Evolutionary conservation across 1,284 basidiomycete species (phyloP), one percentile per base, ranked within the genome.

Genomic region (Agroathelia rolfsii): DNA sequence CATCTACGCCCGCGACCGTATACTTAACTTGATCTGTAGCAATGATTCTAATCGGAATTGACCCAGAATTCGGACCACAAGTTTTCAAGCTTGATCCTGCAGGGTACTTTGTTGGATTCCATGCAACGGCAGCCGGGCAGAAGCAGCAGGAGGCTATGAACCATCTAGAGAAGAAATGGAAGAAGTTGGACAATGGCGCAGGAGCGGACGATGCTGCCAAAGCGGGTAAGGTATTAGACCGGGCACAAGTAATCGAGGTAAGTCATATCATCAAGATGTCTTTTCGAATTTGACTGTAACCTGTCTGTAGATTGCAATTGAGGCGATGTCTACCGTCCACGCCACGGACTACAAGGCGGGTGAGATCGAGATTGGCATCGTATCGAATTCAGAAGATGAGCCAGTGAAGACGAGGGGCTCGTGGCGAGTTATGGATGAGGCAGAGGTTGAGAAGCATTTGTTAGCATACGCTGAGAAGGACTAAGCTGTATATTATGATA

Each of bases 61-160:
- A 98, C 57, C 69, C 80, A 14, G 90, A 96, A 54, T 69, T 71
- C 31, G 88, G 88, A 11, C 93, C 95, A 9, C 94, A 96, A 59
- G 76, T 86, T 48, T 98, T 96, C 73, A 96, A 96, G 61, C 79
- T 98, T 38, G 95, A 99, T 55, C 95, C 95, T 5, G 95, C 95
- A 1, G 95, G 95, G 3, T 97, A 95, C 65, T 99, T 92, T 55
- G 88, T 96, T 27, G 95, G 95, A 2, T 98, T 94, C 69, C 90
- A 96, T 47, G 95, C 94, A 13, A 95, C 94, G 2, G 79, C 93
- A 1, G 81, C 90, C 1, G 95, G 95, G 1, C 88, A 94, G 58
- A 99, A 99, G 53, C 94, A 98, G 52, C 93, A 95, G 48, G 95
- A 99, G 54, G 92, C 92, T 3, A 96, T 93, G 77, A 98, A 97